A percentile compares a stretch with the other conserved stretches of the same genome.
Evolutionary conservation across 2,329 filamentous ascomycete genomes (phyloP).

Genomic region (Talaromyces sp.): DNA sequence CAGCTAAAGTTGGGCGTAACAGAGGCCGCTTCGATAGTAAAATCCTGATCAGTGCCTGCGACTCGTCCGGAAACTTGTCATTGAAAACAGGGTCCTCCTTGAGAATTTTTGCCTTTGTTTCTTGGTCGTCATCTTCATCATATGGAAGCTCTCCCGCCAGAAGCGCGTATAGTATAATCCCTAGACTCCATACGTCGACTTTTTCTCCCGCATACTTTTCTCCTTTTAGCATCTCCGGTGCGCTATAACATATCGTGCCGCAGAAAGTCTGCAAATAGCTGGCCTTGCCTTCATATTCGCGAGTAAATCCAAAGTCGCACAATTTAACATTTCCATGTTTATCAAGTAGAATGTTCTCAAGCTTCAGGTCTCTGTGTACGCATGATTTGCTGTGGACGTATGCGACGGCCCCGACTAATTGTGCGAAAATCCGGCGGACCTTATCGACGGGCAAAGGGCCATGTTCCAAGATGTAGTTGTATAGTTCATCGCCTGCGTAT

Average conservation of each 20-base stretch:
- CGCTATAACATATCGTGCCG: constrained; percentile 95
- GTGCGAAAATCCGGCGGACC: constrained; percentile 92
- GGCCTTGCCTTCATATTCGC: constrained; percentile 92
- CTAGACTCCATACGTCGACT: constrained; percentile 97
- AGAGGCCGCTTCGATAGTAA: constrained; percentile 90
- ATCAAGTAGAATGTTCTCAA: constrained; percentile 94
- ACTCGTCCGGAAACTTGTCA: constrained; percentile 72
- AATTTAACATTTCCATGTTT: constrained; percentile 97
- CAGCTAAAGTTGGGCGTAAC: constrained; percentile 73
- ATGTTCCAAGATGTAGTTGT: constrained; percentile 88
- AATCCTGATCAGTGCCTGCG: constrained; percentile 69
- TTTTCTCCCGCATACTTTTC: constrained; percentile 98
- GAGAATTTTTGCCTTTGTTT: constrained; percentile 81
- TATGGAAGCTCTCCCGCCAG: constrained; percentile 82
- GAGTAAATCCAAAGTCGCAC: constrained; percentile 95
- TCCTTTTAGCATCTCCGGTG: constrained; percentile 96
- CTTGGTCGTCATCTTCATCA: constrained; percentile 89
- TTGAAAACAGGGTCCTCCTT: constrained; percentile 82
- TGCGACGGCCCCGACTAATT: constrained; percentile 88
- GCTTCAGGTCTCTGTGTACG: constrained; percentile 92
- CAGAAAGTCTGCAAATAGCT: constrained; percentile 97
- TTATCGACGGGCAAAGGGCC: constrained; percentile 80
- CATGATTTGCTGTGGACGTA: constrained; percentile 95
- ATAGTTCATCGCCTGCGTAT: constrained; percentile 79
- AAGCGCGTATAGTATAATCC: constrained; percentile 83